Evolutionary conservation across 306 rosid genomes (phyloP), one percentile per base, ranked within the genome.

Genomic region (Medicago ruthenica): DNA sequence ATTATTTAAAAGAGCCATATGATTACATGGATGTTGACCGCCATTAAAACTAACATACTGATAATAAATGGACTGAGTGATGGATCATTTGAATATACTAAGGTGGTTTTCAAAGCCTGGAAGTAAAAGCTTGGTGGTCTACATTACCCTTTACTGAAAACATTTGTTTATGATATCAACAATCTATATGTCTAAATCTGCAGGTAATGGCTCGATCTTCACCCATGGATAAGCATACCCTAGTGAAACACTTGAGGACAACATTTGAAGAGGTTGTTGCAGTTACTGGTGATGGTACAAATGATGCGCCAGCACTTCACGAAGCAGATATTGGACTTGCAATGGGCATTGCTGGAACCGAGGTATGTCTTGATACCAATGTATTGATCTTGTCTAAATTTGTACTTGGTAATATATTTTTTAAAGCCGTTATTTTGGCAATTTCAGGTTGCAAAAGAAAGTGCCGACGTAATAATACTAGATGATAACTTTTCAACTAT

Each of bases 321-420:
- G 99, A 95, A 92, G 99, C 97, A 74, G 99, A 95, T 81, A 92
- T 95, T 81, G 99, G 99, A 73, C 89, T 95, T 76, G 99, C 99
- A 80, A 95, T 95, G 99, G 99, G 97, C 80, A 95, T 95, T 75
- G 85, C 98, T 76, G 98, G 98, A 78, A 95, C 98, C 63, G 98
- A 95, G 97, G 98, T 95, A 75, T 51, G 41, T 74, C 50, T 40
- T 22, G 17, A 15, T 58, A 62, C 31, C 67, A 41, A 9, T 70
- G 10, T 47, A 20, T 74, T 58, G 54, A 18, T 74, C 44, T 76
- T 73, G 13, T 48, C 57, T 24, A 18, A 61, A 66, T 45, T 75
- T 71, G 40, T 54, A 36, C 60, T 67, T 31, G 31, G 17, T 48
- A 17, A 53, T 15, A 37, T 37, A 47, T 66, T 77, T 82, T 73